Evolutionary conservation across 495 filamentous ascomycete species (phyloP).

Genomic region (Penicillium manginii): DNA sequence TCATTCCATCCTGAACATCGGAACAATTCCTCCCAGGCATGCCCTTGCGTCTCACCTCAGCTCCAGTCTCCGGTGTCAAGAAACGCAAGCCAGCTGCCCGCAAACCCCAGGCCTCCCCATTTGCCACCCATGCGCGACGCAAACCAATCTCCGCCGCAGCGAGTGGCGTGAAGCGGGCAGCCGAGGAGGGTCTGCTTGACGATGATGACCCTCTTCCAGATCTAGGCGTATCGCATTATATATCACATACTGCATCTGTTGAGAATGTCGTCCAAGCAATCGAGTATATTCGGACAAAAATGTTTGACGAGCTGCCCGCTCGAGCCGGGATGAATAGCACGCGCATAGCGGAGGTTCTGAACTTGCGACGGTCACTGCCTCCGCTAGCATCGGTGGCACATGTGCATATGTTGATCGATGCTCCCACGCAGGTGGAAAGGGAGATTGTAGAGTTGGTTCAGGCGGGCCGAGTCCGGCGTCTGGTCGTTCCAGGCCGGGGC

Average conservation of each 20-base stretch:
- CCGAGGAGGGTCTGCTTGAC: conserved; percentile 44
- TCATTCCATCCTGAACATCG: conserved; percentile 1
- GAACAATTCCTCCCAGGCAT: conserved; percentile 29
- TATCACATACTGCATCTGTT: conserved; percentile 53
- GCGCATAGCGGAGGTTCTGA: conserved; percentile 70
- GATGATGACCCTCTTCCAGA: conserved; percentile 44
- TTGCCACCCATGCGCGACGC: conserved; percentile 58
- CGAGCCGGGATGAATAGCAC: conserved; percentile 74
- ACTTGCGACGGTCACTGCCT: conserved; percentile 67
- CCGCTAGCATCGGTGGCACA: conserved; percentile 73
- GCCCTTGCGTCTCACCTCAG: conserved; percentile 51
- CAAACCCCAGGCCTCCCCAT: conserved; percentile 46
- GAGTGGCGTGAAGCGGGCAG: conserved; percentile 33
- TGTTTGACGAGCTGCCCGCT: conserved; percentile 72
- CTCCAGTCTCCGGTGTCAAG: conserved; percentile 48
- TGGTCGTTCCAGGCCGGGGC: conserved; percentile 69
- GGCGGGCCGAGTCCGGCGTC: conserved; percentile 62
- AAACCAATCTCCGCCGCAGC: conserved; percentile 52
- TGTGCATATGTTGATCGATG: conserved; percentile 66
- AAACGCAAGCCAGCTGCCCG: conserved; percentile 37
- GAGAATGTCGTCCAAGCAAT: conserved; percentile 69
- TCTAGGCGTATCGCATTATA: conserved; percentile 39
- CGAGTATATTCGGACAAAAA: conserved; percentile 59
- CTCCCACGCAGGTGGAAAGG: conserved; percentile 71
- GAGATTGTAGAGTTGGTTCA: conserved; percentile 69